Evolutionary conservation across 2,329 filamentous ascomycete species (phyloP), one percentile per base, ranked within the genome.

Genomic region (Cryphonectria parasitica): DNA sequence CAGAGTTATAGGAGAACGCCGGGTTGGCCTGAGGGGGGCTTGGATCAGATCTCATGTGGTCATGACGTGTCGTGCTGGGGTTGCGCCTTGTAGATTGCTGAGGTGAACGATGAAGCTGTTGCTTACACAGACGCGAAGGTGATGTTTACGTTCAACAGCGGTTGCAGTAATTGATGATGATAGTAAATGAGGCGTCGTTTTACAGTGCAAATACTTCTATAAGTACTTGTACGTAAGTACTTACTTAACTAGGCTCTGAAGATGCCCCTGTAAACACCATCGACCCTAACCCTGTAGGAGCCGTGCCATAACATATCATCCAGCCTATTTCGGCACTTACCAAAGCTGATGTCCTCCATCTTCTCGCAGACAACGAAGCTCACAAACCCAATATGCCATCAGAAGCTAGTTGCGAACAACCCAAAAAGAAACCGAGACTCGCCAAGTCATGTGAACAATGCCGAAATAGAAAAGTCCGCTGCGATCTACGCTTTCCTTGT

Each of bases 1-100:
- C 71, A 72, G 71, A 70, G 60, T 17, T 72, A 72, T 54, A 45
- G 71, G 19, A 63, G 71, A 49, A 70, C 71, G 28, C 66, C 65
- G 19, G 71, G 71, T 5, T 72, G 71, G 71, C 60, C 62, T 3
- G 71, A 70, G 65, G 54, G 56, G 25, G n/a, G n/a, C 64, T 65
- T 36, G 22, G 8, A 28, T 4, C 49, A 2, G n/a, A 25, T 5
- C 3, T 54, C 3, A n/a, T 25, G 49, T 28, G n/a, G 28, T 11
- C n/a, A 6, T 52, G 6, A n/a, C 1, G n/a, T 22, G 8, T 25
- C 17, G 28, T 54, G 49, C 49, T 28, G n/a, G 49, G 11, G 22
- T 28, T 54, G 4, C 43, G 43, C 49, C 49, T 54, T 11, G 11
- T 25, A 28, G 2, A 2, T 11, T 54, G 49, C n/a, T n/a, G 22